A percentile compares a stretch with the other conserved stretches of the same genome.
Conservation (phyloP, 2,329 filamentous ascomycete genomes). For the Grosmannia serpens region DNA sequence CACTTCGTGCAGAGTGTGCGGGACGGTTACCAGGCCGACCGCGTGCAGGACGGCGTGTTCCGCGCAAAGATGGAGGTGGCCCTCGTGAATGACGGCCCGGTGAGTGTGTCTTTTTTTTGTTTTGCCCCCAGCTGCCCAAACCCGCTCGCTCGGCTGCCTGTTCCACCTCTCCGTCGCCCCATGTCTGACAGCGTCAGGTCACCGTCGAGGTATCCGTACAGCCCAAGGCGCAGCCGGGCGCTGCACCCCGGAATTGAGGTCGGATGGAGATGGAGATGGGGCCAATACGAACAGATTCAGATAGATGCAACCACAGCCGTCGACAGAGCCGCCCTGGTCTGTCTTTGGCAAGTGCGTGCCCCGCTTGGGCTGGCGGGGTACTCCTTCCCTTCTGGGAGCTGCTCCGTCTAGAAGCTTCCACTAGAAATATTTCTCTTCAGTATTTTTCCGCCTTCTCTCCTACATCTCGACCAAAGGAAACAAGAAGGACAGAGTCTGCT, state of each 20-base stretch:
- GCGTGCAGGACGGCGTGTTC: constrained; percentile 90
- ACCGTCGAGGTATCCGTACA: constrained; percentile 3
- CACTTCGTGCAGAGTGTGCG: constrained; percentile 70
- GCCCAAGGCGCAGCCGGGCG: background rate
- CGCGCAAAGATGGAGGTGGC: constrained; percentile 99
- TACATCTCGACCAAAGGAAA: background rate
- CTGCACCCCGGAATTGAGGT: background rate
- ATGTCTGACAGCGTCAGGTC: constrained; percentile 2
- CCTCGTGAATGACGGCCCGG: constrained; percentile 73
- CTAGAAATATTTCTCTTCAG: background rate
- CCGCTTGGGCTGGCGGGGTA: background rate
- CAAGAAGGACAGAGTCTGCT: background rate
- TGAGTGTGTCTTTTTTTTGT: constrained; percentile 19
- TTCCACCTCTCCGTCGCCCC: background rate
- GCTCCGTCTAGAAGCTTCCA: constrained; percentile 5
- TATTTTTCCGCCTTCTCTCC: background rate
- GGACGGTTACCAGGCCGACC: constrained; percentile 57
- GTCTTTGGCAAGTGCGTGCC: background rate
- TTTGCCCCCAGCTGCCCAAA: too few relatives aligned
- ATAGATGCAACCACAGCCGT: background rate
- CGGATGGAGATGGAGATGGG: background rate
- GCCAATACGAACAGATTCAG: background rate
- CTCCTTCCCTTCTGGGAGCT: background rate
- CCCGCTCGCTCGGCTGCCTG: too few relatives aligned
- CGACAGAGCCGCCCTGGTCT: background rate